phyloP scores from a whole-genome alignment of 768 basidiomycete species.

The Lactarius akahatsu region DNA sequence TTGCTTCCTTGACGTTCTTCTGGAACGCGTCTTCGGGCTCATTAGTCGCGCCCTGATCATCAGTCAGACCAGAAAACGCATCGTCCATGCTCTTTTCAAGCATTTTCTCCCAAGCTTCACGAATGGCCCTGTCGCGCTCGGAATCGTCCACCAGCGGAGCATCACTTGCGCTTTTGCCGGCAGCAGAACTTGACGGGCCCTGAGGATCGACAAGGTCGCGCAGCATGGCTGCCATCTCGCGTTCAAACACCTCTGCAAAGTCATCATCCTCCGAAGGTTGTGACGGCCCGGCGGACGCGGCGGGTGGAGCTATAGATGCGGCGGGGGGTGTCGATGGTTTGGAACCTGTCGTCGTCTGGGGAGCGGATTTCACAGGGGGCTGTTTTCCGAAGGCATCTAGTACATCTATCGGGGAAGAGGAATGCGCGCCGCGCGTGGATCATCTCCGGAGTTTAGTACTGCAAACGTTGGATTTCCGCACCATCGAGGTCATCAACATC shows the following conservation, averaged over 20 bases:
- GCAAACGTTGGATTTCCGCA: constrained; percentile 29
- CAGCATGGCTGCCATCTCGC: constrained; percentile 48
- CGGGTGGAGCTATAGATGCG: constrained; percentile 24
- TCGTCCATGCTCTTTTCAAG: constrained; percentile 60
- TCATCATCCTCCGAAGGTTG: constrained; percentile 34
- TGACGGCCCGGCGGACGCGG: constrained; percentile 28
- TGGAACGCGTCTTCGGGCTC: constrained; percentile 53
- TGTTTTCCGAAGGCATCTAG: constrained; percentile 45
- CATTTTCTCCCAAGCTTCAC: constrained; percentile 72
- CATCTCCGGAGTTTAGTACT: constrained; percentile 5
- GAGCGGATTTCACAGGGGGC: constrained; percentile 27
- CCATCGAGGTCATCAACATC: constrained; percentile 73
- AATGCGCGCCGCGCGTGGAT: constrained; percentile 12
- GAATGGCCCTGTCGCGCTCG: constrained; percentile 43
- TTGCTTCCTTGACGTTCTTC: constrained; percentile 64
- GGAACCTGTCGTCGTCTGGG: constrained; percentile 26
- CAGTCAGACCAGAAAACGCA: constrained; percentile 21
- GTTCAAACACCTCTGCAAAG: constrained; percentile 42
- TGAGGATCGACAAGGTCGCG: constrained; percentile 38
- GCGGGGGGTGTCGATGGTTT: constrained; percentile 26
- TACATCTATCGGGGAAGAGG: constrained; percentile 41
- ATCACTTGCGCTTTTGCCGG: constrained; percentile 20
- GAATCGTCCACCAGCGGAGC: constrained; percentile 32
- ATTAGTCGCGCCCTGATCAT: constrained; percentile 21
- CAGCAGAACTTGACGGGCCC: constrained; percentile 19